phyloP scores from a whole-genome alignment of 208 protist species.

The Willaertia magna region DNA sequence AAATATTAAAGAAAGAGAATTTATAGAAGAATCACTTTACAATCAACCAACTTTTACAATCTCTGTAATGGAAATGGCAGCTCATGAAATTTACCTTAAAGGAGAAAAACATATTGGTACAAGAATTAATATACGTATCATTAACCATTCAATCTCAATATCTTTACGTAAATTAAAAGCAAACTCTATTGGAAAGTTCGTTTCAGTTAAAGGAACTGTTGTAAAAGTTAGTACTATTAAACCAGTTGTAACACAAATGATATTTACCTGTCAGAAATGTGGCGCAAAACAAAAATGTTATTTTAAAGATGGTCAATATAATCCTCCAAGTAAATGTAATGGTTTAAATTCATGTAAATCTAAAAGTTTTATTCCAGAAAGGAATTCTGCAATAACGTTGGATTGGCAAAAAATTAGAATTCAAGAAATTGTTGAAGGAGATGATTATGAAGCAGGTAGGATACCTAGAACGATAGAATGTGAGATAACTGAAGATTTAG shows the following conservation, averaged over 20 bases:
- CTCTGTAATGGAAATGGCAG: not conserved
- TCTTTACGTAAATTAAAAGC: not conserved
- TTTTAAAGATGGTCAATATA: not conserved
- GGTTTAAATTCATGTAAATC: not conserved
- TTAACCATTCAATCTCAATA: not conserved
- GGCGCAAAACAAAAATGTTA: not conserved
- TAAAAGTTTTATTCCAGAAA: not conserved
- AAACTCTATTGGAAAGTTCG: not conserved
- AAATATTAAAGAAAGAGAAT: not conserved
- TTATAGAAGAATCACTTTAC: not conserved
- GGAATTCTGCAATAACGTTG: not conserved
- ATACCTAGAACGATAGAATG: slow-evolving; percentile 49
- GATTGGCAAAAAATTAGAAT: slow-evolving; percentile 33
- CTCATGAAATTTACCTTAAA: not conserved
- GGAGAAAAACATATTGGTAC: not conserved
- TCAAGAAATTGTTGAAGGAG: slow-evolving; percentile 52
- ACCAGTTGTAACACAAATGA: not conserved
- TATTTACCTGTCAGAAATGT: not conserved
- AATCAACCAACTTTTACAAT: not conserved
- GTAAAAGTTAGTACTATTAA: not conserved
- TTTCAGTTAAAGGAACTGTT: not conserved
- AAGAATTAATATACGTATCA: not conserved
- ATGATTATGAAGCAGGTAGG: slow-evolving; percentile 38
- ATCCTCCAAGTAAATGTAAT: not conserved
- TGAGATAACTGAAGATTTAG: slow-evolving; percentile 10